phyloP scores from a whole-genome alignment of 345 rosid genomes.

The Eucalyptus cloeziana region DNA sequence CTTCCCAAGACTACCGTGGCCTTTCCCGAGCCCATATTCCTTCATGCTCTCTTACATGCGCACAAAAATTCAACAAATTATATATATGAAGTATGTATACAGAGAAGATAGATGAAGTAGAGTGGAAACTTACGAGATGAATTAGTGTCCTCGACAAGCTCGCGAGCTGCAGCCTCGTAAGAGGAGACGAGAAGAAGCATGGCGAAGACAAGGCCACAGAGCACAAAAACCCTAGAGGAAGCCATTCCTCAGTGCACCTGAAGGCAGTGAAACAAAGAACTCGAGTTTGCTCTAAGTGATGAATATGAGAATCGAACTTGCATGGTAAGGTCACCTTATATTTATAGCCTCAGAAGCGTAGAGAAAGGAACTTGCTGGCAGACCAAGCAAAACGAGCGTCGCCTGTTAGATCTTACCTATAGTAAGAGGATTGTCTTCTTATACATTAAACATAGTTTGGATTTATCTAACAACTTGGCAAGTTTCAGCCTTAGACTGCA shows the following conservation, averaged over 20 bases:
- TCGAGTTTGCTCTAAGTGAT: not conserved
- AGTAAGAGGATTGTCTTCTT: not conserved
- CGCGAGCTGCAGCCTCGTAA: not conserved
- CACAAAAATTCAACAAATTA: not conserved
- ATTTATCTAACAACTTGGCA: not conserved
- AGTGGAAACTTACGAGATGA: not conserved
- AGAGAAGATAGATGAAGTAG: not conserved
- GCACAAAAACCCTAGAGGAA: not conserved
- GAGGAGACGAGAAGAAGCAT: not conserved
- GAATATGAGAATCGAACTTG: not conserved
- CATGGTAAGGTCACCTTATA: not conserved
- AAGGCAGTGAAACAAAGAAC: not conserved
- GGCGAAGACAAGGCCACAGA: not conserved
- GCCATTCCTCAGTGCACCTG: not conserved
- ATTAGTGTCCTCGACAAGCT: not conserved
- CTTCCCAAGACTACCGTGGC: not conserved
- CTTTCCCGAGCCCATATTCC: not conserved
- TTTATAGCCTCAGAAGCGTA: not conserved
- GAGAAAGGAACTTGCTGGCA: not conserved
- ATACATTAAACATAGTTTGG: not conserved
- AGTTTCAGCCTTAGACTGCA: not conserved
- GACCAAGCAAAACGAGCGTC: not conserved
- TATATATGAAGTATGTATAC: not conserved
- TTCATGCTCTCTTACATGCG: not conserved
- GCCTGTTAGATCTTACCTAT: not conserved